These are phyloP conservation scores for Pharus latifolius DNA, from an alignment of 176 grass and related monocot species.

Conservation along the genomic window DNA sequence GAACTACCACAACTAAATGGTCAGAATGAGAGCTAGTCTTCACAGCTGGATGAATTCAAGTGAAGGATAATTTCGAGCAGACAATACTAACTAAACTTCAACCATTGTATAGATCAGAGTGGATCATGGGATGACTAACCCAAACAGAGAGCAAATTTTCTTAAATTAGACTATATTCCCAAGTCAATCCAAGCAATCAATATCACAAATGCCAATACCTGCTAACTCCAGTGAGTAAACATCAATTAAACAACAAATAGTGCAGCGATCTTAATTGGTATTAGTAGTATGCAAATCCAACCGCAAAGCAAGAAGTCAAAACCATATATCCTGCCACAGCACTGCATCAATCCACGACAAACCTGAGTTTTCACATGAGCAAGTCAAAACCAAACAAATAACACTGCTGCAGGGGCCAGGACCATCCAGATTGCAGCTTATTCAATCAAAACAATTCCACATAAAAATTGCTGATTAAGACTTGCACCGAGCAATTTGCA, in stretches of 20 bases:
- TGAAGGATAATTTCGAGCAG: background rate
- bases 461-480: background rate
- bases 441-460: background rate
- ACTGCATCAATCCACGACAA: background rate
- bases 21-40: background rate
- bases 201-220: background rate
- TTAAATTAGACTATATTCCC: background rate
- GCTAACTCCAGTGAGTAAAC: background rate
- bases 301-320: background rate
- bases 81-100: background rate
- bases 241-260: background rate
- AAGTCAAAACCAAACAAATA: background rate
- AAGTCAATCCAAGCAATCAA: background rate
- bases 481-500: background rate
- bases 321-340: background rate
- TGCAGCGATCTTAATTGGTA: background rate
- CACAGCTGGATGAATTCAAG: background rate
- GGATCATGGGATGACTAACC: background rate
- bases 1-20: no score
- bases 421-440: background rate
- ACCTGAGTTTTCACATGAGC: background rate
- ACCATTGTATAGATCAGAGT: background rate
- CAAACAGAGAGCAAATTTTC: background rate
- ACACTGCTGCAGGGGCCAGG: background rate
- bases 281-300: background rate